Percentiles rank a stretch among this genome's conserved stretches.
These are phyloP conservation scores for Phytophthora aleatoria DNA, from an alignment of 352 stramenopile species.

Conservation along the genomic window DNA sequence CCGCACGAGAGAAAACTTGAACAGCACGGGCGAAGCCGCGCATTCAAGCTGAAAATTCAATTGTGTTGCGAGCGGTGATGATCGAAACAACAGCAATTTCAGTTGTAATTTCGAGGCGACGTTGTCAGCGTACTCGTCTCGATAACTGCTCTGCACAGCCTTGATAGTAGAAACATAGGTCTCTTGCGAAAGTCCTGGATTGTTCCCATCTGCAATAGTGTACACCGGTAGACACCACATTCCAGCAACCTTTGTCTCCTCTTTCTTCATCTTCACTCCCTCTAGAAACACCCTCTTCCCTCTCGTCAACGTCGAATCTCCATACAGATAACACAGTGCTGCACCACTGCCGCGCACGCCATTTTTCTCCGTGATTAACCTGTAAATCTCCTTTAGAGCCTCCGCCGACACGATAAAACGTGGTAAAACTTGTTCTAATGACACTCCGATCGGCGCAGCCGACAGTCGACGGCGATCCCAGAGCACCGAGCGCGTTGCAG, in stretches of 20 bases:
- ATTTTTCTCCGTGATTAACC: constrained; percentile 28
- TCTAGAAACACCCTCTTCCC: constrained; percentile 33
- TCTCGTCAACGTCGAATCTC: constrained; percentile 21
- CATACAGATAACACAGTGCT: constrained; percentile 51
- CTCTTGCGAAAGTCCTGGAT: constrained; percentile 25
- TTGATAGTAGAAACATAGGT: constrained; percentile 40
- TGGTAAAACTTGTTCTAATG: constrained; percentile 52
- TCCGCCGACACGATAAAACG: constrained; percentile 46
- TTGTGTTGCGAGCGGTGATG: constrained; percentile 39
- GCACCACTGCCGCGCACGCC: constrained; percentile 4
- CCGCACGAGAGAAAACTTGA: constrained; percentile 65
- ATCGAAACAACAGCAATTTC: constrained; percentile 44
- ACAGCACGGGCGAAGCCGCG: constrained; percentile 36
- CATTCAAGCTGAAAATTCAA: constrained; percentile 58
- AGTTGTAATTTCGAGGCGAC: constrained; percentile 44
- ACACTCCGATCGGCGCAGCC: constrained; percentile 41
- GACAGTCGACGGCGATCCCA: constrained; percentile 73
- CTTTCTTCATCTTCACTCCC: constrained; percentile 36
- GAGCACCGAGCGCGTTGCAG: constrained; percentile 62
- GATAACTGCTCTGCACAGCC: constrained; percentile 35
- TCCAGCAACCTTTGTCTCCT: constrained; percentile 22
- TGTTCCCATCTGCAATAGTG: constrained; percentile 12
- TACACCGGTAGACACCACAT: constrained; percentile 48
- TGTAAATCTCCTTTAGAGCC: constrained; percentile 59
- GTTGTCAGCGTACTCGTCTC: constrained; percentile 43